Evolutionary conservation across 495 filamentous ascomycete genomes (phyloP).

Genomic region (Lasiosphaeriaceae sp.): DNA sequence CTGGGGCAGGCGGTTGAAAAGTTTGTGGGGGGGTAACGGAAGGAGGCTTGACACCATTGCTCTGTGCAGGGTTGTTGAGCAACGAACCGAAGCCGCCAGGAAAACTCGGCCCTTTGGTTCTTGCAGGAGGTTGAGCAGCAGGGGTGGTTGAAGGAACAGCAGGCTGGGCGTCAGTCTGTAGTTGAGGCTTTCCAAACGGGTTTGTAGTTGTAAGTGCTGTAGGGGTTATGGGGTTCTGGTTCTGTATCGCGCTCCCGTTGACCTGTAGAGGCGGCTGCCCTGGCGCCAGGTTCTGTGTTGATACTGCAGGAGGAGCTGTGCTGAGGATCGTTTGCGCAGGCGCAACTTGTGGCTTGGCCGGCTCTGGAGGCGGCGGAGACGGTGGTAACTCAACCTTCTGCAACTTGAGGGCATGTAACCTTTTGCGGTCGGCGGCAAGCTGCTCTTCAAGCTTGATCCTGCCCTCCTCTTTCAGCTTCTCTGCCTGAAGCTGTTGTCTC

Average conservation of each 20-base stretch:
- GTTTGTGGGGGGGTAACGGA: not conserved
- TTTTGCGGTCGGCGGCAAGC: slow-evolving; percentile 37
- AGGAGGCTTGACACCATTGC: slow-evolving; percentile 7
- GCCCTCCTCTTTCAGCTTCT: slow-evolving; percentile 49
- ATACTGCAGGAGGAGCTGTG: not conserved
- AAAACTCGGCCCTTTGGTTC: not conserved
- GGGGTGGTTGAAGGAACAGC: not conserved
- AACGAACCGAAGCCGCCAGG: slow-evolving; percentile 1
- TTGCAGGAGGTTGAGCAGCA: not conserved
- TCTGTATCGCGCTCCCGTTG: slow-evolving; percentile 11
- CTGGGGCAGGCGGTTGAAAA: not conserved
- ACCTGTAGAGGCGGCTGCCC: not conserved
- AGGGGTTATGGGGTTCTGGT: not conserved
- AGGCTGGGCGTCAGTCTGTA: not conserved
- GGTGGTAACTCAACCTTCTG: slow-evolving; percentile 41
- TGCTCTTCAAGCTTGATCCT: slow-evolving; percentile 45
- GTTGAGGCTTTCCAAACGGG: slow-evolving; percentile 3
- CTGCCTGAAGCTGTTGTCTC: slow-evolving; percentile 42
- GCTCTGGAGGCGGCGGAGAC: slow-evolving; percentile 31
- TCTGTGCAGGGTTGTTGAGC: slow-evolving; percentile 1
- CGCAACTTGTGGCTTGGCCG: slow-evolving; percentile 12
- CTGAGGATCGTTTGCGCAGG: not conserved
- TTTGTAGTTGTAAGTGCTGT: not conserved
- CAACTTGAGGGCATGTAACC: slow-evolving; percentile 38
- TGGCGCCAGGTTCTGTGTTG: not conserved